Percentiles rank a stretch among this genome's conserved stretches.
Evolutionary conservation across 768 basidiomycete species (phyloP).

Genomic region (Mrakia hoshinonis): DNA sequence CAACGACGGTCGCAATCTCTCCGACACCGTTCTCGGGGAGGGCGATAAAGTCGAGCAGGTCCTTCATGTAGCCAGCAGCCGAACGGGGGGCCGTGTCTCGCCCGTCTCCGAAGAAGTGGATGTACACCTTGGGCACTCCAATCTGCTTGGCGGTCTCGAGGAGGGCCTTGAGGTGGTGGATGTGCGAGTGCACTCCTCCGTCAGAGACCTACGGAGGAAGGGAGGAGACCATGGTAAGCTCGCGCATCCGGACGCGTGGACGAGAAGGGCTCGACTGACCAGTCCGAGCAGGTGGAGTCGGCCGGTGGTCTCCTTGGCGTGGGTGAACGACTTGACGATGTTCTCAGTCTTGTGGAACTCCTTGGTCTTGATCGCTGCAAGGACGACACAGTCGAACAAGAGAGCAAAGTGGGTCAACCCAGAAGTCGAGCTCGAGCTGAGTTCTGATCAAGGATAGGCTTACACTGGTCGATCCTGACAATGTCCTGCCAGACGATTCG

Average conservation of each 20-base stretch:
- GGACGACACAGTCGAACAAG: background rate
- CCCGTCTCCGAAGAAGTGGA: slow-evolving; percentile 93
- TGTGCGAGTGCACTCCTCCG: slow-evolving; percentile 95
- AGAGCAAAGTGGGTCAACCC: background rate
- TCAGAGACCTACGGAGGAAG: slow-evolving; percentile 63
- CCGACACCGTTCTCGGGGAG: slow-evolving; percentile 51
- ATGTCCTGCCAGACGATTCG: slow-evolving; percentile 97
- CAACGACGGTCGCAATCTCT: slow-evolving; percentile 72
- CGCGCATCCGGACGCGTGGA: background rate
- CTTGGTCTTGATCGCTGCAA: slow-evolving; percentile 63
- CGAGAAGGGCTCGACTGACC: slow-evolving; percentile 45
- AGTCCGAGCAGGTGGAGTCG: slow-evolving; percentile 81
- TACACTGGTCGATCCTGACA: slow-evolving; percentile 76
- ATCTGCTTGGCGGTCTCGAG: slow-evolving; percentile 81
- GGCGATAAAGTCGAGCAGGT: slow-evolving; percentile 66
- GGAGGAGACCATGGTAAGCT: slow-evolving; percentile 15
- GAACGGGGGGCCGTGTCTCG: slow-evolving; percentile 87
- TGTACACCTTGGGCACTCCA: slow-evolving; percentile 72
- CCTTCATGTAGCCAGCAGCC: slow-evolving; percentile 63
- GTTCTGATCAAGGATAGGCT: background rate
- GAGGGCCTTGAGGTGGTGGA: slow-evolving; percentile 77
- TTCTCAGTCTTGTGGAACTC: slow-evolving; percentile 70
- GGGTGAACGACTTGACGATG: slow-evolving; percentile 64
- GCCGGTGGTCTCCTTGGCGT: slow-evolving; percentile 72
- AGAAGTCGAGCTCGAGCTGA: background rate